A percentile compares a stretch with the other conserved stretches of the same genome.
Evolutionary conservation across 1,284 basidiomycete genomes (phyloP).

Genomic region (Pterulicium gracile): DNA sequence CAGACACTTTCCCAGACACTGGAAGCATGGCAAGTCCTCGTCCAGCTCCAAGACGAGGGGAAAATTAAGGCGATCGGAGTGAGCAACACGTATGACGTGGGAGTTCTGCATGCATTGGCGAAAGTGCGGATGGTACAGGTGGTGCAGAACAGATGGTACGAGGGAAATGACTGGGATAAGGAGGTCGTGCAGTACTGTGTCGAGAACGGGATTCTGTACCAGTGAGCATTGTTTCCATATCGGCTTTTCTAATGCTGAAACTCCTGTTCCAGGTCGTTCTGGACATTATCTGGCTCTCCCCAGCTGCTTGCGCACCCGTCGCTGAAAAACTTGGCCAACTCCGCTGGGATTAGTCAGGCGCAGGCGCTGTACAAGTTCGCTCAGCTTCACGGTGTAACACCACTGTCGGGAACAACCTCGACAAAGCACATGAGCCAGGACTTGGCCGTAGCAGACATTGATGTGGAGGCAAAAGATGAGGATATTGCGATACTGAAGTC

Average conservation of each 20-base stretch:
- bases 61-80: slow-evolving; percentile 57
- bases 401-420: slow-evolving; percentile 55
- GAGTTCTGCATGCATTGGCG: slow-evolving; percentile 39
- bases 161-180: slow-evolving; percentile 68
- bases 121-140: slow-evolving; percentile 49
- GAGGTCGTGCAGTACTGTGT: slow-evolving; percentile 46
- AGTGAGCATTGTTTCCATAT: slow-evolving; percentile 33
- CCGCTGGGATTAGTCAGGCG: slow-evolving; percentile 42
- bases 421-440: slow-evolving; percentile 56
- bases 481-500: slow-evolving; percentile 28
- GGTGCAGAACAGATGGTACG: slow-evolving; percentile 77
- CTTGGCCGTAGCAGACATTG: slow-evolving; percentile 34
- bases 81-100: slow-evolving; percentile 66
- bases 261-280: slow-evolving; percentile 55
- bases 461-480: slow-evolving; percentile 17
- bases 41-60: slow-evolving; percentile 49
- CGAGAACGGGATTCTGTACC: slow-evolving; percentile 54
- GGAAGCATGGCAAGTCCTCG: slow-evolving; percentile 55
- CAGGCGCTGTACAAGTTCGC: slow-evolving; percentile 62
- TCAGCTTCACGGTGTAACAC: slow-evolving; percentile 46
- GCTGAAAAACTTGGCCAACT: slow-evolving; percentile 33
- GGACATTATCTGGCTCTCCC: slow-evolving; percentile 75
- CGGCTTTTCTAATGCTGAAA: slow-evolving; percentile 2
- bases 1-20: slow-evolving; percentile 45
- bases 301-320: slow-evolving; percentile 40